Percentiles rank a stretch among this genome's conserved stretches.
Evolutionary conservation across 2,329 filamentous ascomycete genomes (phyloP).

Genomic region (Venturia carpophila): DNA sequence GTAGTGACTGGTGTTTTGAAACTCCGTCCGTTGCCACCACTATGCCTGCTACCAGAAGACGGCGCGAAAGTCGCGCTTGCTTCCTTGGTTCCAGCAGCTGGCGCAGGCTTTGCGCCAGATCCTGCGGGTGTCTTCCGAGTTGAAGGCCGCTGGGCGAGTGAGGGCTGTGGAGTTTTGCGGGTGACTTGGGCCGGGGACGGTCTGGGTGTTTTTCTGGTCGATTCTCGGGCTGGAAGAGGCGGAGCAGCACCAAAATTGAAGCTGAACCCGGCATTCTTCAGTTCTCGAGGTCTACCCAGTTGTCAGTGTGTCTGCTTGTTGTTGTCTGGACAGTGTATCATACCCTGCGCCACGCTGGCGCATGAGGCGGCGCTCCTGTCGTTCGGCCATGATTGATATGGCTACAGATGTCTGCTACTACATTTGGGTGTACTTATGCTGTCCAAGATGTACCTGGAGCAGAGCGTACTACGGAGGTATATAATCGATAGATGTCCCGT

Average conservation of each 20-base stretch:
- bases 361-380: conserved; percentile 49
- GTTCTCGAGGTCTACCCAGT: conserved; percentile 37
- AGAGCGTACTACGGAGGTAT: too few relatives aligned
- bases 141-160: conserved; percentile 1
- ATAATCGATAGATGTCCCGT: not conserved
- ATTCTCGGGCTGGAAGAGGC: conserved; percentile 21
- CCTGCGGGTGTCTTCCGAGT: conserved; percentile 6
- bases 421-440: not conserved
- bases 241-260: conserved; percentile 37
- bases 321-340: conserved; percentile 22
- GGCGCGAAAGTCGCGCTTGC: not conserved
- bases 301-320: not conserved
- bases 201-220: conserved; percentile 26
- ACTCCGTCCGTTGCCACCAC: not conserved
- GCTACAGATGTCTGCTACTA: not conserved
- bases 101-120: not conserved
- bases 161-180: conserved; percentile 15
- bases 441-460: not conserved
- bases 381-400: conserved; percentile 31
- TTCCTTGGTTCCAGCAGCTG: not conserved
- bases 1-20: conserved; percentile 12
- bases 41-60: conserved; percentile 1
- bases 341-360: conserved; percentile 52
- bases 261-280: conserved; percentile 43
- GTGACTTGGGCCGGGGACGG: conserved; percentile 14